Conservation (phyloP, 352 stramenopile species). For the Globisporangium polare region DNA sequence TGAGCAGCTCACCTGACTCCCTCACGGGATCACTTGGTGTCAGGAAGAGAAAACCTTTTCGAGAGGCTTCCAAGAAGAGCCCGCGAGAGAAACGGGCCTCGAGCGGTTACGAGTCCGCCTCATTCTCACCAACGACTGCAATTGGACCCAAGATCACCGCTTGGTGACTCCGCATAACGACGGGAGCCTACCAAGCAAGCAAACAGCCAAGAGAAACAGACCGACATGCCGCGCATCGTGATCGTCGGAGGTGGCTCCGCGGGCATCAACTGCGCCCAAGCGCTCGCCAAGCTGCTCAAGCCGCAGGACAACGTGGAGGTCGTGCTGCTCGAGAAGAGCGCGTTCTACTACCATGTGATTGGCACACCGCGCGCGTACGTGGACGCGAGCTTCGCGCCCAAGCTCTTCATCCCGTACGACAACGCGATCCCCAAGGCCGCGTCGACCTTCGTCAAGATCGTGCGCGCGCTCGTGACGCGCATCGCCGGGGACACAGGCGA, state of each 20-base stretch:
- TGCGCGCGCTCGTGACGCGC: constrained; percentile 35
- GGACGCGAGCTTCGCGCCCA: constrained; percentile 36
- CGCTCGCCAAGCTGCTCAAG: constrained; percentile 29
- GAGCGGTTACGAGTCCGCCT: too few species aligned
- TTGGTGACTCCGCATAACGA: background rate
- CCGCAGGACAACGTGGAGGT: constrained; percentile 33
- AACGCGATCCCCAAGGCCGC: constrained; percentile 34
- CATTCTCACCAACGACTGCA: background rate
- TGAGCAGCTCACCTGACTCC: background rate
- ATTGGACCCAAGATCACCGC: background rate
- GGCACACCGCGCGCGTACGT: constrained; percentile 39
- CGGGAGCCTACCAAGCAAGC: background rate
- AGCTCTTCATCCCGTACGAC: constrained; percentile 58
- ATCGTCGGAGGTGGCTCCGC: constrained; percentile 49
- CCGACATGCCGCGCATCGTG: constrained; percentile 38
- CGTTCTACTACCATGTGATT: constrained; percentile 46
- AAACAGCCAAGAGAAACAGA: background rate
- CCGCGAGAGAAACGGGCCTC: background rate
- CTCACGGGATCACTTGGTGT: background rate
- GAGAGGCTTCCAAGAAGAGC: background rate
- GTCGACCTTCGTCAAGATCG: constrained; percentile 32
- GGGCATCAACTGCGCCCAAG: constrained; percentile 38
- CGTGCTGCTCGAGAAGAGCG: constrained; percentile 54
- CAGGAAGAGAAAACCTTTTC: background rate
- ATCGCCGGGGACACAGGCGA: constrained; percentile 32